phyloP scores from a whole-genome alignment of 139 green algal genomes.

The Chlamydomonas applanata region DNA sequence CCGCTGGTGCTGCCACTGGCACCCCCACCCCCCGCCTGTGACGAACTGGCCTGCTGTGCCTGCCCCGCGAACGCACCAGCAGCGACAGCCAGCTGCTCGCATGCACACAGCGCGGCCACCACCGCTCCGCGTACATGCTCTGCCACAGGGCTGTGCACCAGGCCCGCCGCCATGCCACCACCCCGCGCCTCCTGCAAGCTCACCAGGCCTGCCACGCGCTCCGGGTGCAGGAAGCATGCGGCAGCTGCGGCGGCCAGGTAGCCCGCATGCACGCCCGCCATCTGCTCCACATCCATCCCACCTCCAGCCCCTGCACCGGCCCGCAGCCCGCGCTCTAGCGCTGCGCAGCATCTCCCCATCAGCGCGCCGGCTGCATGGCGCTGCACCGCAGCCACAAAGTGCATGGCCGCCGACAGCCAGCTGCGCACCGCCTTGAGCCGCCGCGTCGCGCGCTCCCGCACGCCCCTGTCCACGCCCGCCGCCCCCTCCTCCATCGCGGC shows the following conservation, averaged over 20 bases:
- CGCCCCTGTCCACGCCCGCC: background rate
- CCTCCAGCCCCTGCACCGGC: background rate
- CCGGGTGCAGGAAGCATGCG: conserved; percentile 1
- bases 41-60: background rate
- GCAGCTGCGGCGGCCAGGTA: background rate
- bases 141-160: background rate
- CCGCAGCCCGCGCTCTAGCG: background rate
- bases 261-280: conserved; percentile 2
- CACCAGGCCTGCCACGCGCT: background rate
- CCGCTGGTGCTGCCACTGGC: background rate
- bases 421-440: background rate
- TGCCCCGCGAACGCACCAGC: background rate
- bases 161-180: background rate
- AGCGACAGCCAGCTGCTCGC: background rate
- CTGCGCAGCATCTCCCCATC: background rate
- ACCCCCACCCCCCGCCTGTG: background rate
- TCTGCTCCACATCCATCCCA: conserved; percentile 8
- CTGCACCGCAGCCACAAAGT: background rate
- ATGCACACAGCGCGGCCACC: background rate
- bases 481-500: background rate
- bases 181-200: background rate
- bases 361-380: background rate
- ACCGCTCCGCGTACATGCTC: background rate
- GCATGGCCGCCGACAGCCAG: background rate
- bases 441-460: background rate